These are phyloP conservation scores for Phytophthora tubulina DNA, from an alignment of 352 stramenopile species.

Conservation along the genomic window DNA sequence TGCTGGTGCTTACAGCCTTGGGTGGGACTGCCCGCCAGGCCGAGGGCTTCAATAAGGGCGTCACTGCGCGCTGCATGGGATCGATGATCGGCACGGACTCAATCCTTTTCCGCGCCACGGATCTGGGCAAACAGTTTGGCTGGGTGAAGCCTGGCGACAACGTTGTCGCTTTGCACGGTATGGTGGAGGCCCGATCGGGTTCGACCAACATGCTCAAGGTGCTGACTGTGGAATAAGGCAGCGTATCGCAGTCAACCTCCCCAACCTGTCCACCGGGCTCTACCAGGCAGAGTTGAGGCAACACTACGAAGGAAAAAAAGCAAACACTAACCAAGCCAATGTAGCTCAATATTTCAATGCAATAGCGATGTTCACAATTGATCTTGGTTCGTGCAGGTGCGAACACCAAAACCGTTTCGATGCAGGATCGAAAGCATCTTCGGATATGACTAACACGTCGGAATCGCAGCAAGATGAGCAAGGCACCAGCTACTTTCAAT, in stretches of 20 bases:
- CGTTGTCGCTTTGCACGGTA: constrained; percentile 91
- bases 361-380: not conserved
- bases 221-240: constrained; percentile 78
- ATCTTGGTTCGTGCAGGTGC: constrained; percentile 5
- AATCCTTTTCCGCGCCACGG: constrained; percentile 88
- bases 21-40: constrained; percentile 64
- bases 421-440: too few relatives aligned
- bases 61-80: constrained; percentile 75
- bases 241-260: not conserved
- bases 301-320: not conserved
- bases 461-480: not conserved
- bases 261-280: constrained; percentile 20
- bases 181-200: constrained; percentile 88
- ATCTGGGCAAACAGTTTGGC: constrained; percentile 88
- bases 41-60: constrained; percentile 76
- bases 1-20: constrained; percentile 84
- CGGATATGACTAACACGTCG: too few relatives aligned
- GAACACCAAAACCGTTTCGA: not conserved
- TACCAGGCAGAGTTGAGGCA: constrained; percentile 31
- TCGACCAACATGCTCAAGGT: constrained; percentile 95
- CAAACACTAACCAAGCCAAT: constrained; percentile 26
- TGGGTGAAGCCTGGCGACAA: constrained; percentile 91
- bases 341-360: constrained; percentile 34
- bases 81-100: constrained; percentile 92
- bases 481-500: not conserved